Evolutionary conservation across 805 yeast genomes (phyloP).

Genomic region (Zygotorulaspora danielsina): DNA sequence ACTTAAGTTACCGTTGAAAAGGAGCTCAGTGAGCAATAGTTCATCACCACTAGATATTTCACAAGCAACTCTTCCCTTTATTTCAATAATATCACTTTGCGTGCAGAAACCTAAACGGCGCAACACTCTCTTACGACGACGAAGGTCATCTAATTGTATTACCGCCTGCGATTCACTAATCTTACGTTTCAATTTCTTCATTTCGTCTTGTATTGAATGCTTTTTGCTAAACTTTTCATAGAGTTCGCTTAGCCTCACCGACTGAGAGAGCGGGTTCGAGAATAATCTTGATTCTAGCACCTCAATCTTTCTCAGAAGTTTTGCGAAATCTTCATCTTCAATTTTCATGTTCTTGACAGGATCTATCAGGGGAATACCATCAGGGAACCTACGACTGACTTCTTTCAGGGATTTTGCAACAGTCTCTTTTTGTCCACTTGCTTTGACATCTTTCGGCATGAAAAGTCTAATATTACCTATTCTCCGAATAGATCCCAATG

Average conservation of each 20-base stretch:
- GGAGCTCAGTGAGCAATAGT: constrained; percentile 78
- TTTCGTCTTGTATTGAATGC: constrained; percentile 54
- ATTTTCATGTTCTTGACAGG: constrained; percentile 93
- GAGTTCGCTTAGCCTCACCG: constrained; percentile 55
- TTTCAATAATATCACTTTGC: constrained; percentile 81
- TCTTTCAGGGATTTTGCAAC: constrained; percentile 71
- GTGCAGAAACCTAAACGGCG: constrained; percentile 89
- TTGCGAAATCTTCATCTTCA: constrained; percentile 70
- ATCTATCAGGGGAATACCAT: constrained; percentile 86
- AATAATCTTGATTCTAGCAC: constrained; percentile 72
- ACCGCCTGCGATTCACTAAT: constrained; percentile 84
- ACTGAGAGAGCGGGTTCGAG: constrained; percentile 62
- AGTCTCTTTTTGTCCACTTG: constrained; percentile 55
- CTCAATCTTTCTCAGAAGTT: constrained; percentile 69
- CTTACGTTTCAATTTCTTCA: constrained; percentile 56
- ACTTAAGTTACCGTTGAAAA: constrained; percentile 92
- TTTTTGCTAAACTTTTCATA: constrained; percentile 65
- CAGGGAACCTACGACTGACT: constrained; percentile 77
- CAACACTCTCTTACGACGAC: constrained; percentile 86
- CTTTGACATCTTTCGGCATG: constrained; percentile 71
- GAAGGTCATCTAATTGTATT: constrained; percentile 88
- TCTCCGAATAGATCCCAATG: constrained; percentile 67
- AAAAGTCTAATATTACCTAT: constrained; percentile 78
- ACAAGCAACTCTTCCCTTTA: constrained; percentile 97
- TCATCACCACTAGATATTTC: constrained; percentile 90